A percentile compares a stretch with the other conserved stretches of the same genome.
These are phyloP conservation scores for Alternaria infectoria DNA, from an alignment of 2,329 filamentous ascomycete genomes.

Conservation along the genomic window DNA sequence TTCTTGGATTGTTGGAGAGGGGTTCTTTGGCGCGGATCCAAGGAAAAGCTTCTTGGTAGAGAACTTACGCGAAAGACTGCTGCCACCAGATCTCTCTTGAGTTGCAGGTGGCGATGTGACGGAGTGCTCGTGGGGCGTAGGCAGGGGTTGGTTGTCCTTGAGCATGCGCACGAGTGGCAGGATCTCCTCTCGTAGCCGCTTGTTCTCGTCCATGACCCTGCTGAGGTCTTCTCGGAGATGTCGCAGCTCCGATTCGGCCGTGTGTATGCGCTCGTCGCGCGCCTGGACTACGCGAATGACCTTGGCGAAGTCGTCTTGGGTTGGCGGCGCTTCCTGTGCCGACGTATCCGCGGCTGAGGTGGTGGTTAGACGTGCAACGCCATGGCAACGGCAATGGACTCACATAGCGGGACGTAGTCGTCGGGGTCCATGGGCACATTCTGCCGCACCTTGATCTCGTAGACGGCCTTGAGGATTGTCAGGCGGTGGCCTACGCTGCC, in stretches of 20 bases:
- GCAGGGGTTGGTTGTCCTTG: constrained; percentile 86
- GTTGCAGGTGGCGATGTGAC: constrained; percentile 44
- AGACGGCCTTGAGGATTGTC: constrained; percentile 93
- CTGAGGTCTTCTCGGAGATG: constrained; percentile 66
- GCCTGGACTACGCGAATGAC: constrained; percentile 88
- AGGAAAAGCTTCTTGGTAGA: constrained; percentile 61
- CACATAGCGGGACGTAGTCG: constrained; percentile 92
- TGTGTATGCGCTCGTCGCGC: constrained; percentile 86
- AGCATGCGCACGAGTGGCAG: constrained; percentile 87
- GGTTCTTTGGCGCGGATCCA: constrained; percentile 56
- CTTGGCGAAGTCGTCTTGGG: constrained; percentile 89
- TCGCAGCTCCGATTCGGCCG: constrained; percentile 82
- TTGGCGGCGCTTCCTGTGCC: constrained; percentile 83
- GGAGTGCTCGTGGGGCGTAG: constrained; percentile 50
- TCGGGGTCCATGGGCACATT: constrained; percentile 90
- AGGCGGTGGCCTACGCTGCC: constrained; percentile 90
- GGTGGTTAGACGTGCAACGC: constrained; percentile 8
- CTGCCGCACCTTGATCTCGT: constrained; percentile 94
- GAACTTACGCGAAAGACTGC: constrained; percentile 59
- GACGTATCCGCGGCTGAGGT: constrained; percentile 82
- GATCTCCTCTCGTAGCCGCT: constrained; percentile 86
- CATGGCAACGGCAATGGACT: constrained; percentile 44
- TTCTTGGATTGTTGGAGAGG: constrained; percentile 58
- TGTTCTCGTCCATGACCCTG: constrained; percentile 76
- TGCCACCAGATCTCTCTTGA: constrained; percentile 47